Evolutionary conservation across 805 yeast genomes (phyloP).

Genomic region (Pichia insulana): DNA sequence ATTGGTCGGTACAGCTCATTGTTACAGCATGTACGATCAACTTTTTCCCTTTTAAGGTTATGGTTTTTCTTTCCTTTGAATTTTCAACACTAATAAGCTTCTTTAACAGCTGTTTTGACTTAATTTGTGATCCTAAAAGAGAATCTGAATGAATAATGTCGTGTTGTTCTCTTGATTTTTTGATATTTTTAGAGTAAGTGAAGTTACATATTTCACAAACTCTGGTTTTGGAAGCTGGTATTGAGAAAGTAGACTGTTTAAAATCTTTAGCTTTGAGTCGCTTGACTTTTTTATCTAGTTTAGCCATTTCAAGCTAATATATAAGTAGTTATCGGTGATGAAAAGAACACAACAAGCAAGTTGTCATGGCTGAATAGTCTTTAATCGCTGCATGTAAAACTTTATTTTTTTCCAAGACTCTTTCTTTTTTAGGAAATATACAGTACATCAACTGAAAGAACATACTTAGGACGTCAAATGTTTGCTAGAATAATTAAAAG

Average conservation of each 20-base stretch:
- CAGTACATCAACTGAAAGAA: not conserved
- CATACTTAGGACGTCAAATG: not conserved
- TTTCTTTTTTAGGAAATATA: not conserved
- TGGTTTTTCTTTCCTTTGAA: not conserved
- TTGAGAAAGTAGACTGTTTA: constrained; percentile 2
- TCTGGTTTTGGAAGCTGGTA: not conserved
- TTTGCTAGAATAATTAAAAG: constrained; percentile 4
- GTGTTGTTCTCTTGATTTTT: constrained; percentile 3
- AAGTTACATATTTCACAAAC: constrained; percentile 4
- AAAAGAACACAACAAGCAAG: not conserved
- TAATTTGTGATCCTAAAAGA: not conserved
- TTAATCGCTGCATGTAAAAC: not conserved
- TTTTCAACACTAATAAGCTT: not conserved
- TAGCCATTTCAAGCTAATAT: not conserved
- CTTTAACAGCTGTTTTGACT: not conserved
- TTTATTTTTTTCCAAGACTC: not conserved
- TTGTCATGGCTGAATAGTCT: not conserved
- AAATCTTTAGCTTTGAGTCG: not conserved
- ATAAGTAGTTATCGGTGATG: not conserved
- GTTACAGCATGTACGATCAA: not conserved
- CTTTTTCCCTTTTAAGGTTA: not conserved
- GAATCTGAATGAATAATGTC: not conserved
- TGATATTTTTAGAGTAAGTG: not conserved
- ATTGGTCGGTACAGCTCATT: not conserved
- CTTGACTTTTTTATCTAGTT: not conserved